Base-by-base conservation (phyloP, 2,329 filamentous ascomycete genomes). In the Aspergillus pseudoterreus region DNA sequence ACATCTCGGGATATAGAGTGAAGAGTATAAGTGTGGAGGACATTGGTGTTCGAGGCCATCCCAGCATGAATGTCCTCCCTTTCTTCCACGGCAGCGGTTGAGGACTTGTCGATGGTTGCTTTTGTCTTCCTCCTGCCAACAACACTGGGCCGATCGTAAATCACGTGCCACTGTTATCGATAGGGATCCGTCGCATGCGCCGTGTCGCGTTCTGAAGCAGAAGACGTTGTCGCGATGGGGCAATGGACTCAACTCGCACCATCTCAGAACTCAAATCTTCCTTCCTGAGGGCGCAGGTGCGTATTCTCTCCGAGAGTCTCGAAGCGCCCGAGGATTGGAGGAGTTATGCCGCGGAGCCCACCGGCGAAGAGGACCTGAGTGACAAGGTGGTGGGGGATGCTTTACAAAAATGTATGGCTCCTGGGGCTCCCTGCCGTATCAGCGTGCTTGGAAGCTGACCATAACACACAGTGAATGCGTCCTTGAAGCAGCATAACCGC, bases 211-310 rank as follows among this genome's bases (percentile, higher is more conserved):
- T 17, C 15, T 39, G 33, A 27, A n/a, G 43, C 11, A 17, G 19
- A 19, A 51, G 36, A 38, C 41, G 45, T 33, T 22, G 51, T 56
- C 55, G 49, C 52, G 50, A 58, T 60, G 57, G 52, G 47, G 59
- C 44, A 27, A 75, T 75, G 72, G 71, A 72, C 50, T 66, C 65
- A 36, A 61, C 63, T 50, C 64, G 64, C 49, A 80, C 78, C 1
- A 72, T 82, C 43, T 68, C 75, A 17, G 75, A 78, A 53, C 60
- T 78, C 36, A 82, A 82, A 56, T 71, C 75, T 5, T 61, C 71
- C 12, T 82, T 82, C 45, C 67, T 82, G 15, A 69, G 76, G 50
- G 66, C 68, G 9, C 78, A 81, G 54, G 75, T 81, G 52, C 78
- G 79, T 6, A 73, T 79, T 17, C 67, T 82, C 4, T 78, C 77